A percentile compares a stretch with the other conserved stretches of the same genome.
Evolutionary conservation across 176 grass and related monocot genomes (phyloP).

Genomic region (Rhynchospora breviuscula): DNA sequence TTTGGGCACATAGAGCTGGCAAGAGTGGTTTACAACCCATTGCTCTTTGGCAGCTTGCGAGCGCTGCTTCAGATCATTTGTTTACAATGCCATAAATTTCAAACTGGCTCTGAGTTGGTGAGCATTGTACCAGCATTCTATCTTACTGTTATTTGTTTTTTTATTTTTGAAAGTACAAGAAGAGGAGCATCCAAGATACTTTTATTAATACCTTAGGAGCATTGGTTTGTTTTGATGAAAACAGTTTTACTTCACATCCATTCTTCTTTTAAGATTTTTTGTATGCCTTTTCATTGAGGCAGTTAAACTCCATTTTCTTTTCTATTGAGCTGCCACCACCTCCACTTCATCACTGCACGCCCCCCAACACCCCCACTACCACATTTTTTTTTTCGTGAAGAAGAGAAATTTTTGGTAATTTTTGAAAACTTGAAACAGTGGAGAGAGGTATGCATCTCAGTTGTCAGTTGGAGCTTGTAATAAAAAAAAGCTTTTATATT

Average conservation of each 20-base stretch:
- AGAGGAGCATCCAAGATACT: not conserved
- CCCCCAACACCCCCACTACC: not conserved
- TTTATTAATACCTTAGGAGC: not conserved
- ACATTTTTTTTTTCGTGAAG: not conserved
- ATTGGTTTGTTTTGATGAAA: not conserved
- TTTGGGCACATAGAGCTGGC: constrained; percentile 86
- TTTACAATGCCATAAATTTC: constrained; percentile 76
- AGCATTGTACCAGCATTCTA: not conserved
- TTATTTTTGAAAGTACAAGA: not conserved
- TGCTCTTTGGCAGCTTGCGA: constrained; percentile 56
- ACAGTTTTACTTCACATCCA: not conserved
- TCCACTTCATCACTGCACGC: not conserved
- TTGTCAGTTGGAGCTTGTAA: too few species aligned
- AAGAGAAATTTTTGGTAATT: not conserved
- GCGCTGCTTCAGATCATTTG: constrained; percentile 58
- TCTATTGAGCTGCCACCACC: not conserved
- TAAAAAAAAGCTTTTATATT: not conserved
- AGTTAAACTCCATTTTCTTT: not conserved
- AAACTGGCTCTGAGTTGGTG: constrained; percentile 44
- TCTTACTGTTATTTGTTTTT: not conserved
- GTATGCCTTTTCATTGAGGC: not conserved
- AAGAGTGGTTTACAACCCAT: constrained; percentile 66
- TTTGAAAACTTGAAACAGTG: not conserved
- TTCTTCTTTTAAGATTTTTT: not conserved
- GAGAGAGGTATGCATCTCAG: not conserved